Base-by-base conservation (phyloP, 2,329 filamentous ascomycete genomes). In the Epichloe sibirici region DNA sequence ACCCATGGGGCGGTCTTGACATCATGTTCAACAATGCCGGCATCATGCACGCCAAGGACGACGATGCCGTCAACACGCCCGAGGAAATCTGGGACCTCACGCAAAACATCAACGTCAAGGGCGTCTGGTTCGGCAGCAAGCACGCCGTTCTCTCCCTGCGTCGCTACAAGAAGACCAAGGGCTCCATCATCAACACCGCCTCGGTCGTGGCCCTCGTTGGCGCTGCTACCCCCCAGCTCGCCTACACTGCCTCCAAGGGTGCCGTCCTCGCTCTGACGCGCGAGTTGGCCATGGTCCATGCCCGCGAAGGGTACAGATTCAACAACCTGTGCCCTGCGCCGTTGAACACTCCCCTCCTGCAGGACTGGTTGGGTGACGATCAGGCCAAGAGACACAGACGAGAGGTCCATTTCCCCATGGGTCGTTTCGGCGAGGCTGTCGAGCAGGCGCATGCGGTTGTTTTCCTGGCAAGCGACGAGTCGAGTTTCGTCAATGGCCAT, bases 21-120 rank as follows among this genome's bases (percentile, higher is more conserved):
- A 76, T 95, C 65, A 88, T 95, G 62, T 96, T 95, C 82, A 96
- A 96, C 81, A 96, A 96, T 68, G 90, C 90, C 25, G 90, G 90
- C 52, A 96, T 96, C 69, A 96, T 96, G 90, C 90, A 95, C 72
- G 83, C 82, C 47, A 76, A 85, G 53, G 86, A 90, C 67, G 83
- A 80, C 64, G 84, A 89, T 68, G 89, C 90, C 48, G 74, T 94
- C 66, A 80, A 85, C 66, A 95, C 90, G 1, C 83, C 88, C 49
- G 89, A 95, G 73, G 83, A 81, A 62, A 90, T 96, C 74, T 96
- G 90, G 90, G 89, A 96, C 63, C 73, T 95, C 59, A 96, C 90
- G 4, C 89, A 95, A 56, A 83, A 82, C 67, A 94, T 95, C 75
- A 96, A 96, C 70, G 90, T 95, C 69, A 96, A 96, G 79, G 90